Conservation (phyloP, 176 grass and related monocot species). For the Urochloa ruziziensis region DNA sequence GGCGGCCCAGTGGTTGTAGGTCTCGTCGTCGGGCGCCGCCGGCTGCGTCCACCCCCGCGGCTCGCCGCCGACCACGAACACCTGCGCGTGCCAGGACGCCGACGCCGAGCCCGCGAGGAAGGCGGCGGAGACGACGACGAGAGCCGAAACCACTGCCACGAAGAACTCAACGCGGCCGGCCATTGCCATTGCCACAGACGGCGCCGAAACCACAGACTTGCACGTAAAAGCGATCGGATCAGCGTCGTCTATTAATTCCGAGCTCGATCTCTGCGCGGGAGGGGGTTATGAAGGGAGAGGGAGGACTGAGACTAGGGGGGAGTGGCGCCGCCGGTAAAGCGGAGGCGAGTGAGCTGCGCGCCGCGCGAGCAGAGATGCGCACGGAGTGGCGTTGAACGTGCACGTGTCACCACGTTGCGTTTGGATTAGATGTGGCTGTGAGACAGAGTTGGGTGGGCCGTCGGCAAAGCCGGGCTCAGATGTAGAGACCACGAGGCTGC, state of each 20-base stretch:
- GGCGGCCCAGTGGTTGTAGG: constrained; percentile 78
- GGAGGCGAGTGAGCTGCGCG: no score
- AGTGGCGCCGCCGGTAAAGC: no score
- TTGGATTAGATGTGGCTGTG: not conserved
- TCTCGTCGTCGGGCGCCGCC: constrained; percentile 24
- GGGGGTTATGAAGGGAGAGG: no score
- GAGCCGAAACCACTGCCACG: no score
- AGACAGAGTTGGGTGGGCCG: not conserved
- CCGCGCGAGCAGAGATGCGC: not conserved
- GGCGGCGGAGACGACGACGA: not conserved
- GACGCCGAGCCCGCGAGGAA: not conserved
- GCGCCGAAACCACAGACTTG: no score
- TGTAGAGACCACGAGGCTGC: not conserved
- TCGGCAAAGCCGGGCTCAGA: not conserved
- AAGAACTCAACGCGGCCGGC: no score
- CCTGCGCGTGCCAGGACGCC: not conserved
- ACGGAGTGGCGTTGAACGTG: not conserved
- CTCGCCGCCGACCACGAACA: constrained; percentile 49
- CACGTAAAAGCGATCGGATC: no score
- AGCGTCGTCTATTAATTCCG: no score
- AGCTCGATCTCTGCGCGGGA: no score
- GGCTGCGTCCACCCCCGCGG: constrained; percentile 50
- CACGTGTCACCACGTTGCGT: not conserved
- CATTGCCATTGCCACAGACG: no score
- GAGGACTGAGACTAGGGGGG: no score